Base-by-base conservation (phyloP, 345 rosid genomes). In the Aegle marmelos region DNA sequence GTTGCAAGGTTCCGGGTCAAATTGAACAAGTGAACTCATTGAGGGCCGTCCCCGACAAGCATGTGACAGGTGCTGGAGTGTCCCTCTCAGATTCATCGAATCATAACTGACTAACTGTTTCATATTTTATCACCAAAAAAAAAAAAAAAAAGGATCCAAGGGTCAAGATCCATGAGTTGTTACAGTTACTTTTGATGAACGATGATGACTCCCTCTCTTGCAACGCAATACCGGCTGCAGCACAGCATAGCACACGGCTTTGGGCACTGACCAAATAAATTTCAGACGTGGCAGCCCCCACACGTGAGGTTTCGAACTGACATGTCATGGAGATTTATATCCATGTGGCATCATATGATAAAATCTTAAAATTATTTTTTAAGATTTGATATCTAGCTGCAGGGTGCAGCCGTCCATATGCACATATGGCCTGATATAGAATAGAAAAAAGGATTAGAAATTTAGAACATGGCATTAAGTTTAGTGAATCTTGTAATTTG, bases 201-300 rank as follows among this genome's bases (percentile, higher is more conserved):
- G 56, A 45, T 45, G 50, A 45, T 45, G 50, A 45, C 50, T 45
- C 11, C 16, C 16, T 41, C 50, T 13, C 50, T 13, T 0, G 50
- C 50, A 13, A 45, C 11, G 33, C 22, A 75, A 80, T 69, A 75
- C 79, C 53, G 60, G 39, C 27, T 34, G 82, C 72, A 50, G 79
- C 79, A 75, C 72, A 66, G 79, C 79, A 75, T 67, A 66, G 79
- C 76, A 75, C 72, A 59, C 76, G 67, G 79, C 72, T 70, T 80
- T 58, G 1, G 13, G 19, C 41, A 16, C 61, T 31, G 41, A 53
- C 41, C 34, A 16, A 22, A 10, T 21, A 70, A 28, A n/a, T n/a
- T n/a, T 50, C 62, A 50, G 25, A 27, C 21, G 41, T 2, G 14
- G 60, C 30, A 4, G 25, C 27, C 60, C 22, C 19, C 19, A 50